phyloP scores from a whole-genome alignment of 768 basidiomycete species.

The Lentinula sp. region DNA sequence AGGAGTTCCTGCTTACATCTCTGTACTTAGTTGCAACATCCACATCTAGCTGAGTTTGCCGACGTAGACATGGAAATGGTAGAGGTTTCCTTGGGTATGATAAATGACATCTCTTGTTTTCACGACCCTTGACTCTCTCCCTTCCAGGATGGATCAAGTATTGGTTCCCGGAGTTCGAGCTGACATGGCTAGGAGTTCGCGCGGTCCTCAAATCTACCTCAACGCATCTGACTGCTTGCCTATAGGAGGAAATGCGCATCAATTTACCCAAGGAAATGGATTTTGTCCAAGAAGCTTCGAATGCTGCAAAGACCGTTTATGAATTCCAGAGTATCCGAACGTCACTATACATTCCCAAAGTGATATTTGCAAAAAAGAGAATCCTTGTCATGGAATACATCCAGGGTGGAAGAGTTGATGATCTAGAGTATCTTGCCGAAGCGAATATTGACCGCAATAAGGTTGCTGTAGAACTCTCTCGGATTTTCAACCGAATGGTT shows the following conservation, averaged over 20 bases:
- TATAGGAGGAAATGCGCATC: constrained; percentile 87
- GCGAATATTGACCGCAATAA: constrained; percentile 89
- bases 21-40: constrained; percentile 67
- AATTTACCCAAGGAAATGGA: constrained; percentile 94
- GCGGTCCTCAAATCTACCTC: not conserved
- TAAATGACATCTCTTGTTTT: not conserved
- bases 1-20: constrained; percentile 2
- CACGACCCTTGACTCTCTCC: not conserved
- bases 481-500: constrained; percentile 90
- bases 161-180: constrained; percentile 95
- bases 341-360: constrained; percentile 84
- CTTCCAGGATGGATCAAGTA: constrained; percentile 73
- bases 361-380: constrained; percentile 75
- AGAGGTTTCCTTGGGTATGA: constrained; percentile 60
- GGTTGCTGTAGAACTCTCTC: constrained; percentile 83
- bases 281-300: constrained; percentile 84
- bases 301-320: constrained; percentile 61
- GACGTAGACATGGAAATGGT: constrained; percentile 88
- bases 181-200: constrained; percentile 79
- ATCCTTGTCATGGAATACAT: constrained; percentile 96
- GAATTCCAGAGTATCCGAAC: constrained; percentile 71
- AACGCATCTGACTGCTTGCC: constrained; percentile 24
- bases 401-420: constrained; percentile 83
- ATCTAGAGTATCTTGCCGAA: constrained; percentile 74
- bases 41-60: constrained; percentile 87